phyloP scores from a whole-genome alignment of 768 basidiomycete species.

The Rhodotorula taiwanensis region DNA sequence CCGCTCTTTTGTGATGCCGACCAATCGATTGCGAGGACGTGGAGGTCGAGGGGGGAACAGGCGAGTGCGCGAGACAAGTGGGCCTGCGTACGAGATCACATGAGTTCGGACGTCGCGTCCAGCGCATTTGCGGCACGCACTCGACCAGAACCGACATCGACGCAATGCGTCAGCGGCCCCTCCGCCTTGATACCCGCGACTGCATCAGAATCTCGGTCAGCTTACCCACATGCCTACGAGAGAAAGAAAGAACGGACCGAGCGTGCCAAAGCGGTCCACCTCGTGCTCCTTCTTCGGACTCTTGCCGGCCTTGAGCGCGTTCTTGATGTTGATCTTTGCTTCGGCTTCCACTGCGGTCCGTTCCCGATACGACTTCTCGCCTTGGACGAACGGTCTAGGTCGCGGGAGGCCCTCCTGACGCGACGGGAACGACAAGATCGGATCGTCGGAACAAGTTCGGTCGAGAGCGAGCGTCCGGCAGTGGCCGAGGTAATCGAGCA shows the following conservation, averaged over 20 bases:
- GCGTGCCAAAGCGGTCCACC: conserved; percentile 1
- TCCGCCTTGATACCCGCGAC: conserved; percentile 2
- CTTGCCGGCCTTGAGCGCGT: conserved; percentile 9
- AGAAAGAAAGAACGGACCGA: not conserved
- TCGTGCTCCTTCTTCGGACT: conserved; percentile 32
- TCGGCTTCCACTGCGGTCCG: not conserved
- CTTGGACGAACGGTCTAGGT: not conserved
- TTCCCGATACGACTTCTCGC: not conserved
- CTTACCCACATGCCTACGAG: rapidly evolving
- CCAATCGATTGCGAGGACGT: conserved; percentile 35
- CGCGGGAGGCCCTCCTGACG: not conserved
- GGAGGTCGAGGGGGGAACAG: conserved; percentile 17
- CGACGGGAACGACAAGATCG: conserved; percentile 19
- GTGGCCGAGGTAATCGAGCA: not conserved
- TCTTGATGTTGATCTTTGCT: not conserved
- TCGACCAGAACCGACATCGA: conserved; percentile 27
- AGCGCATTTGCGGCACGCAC: too few relatives aligned
- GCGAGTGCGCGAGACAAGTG: conserved; percentile 33
- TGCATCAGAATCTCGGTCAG: not conserved
- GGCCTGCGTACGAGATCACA: not conserved
- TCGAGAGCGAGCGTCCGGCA: conserved; percentile 23
- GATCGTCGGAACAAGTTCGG: conserved; percentile 13
- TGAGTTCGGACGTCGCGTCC: too few relatives aligned
- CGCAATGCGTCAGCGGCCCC: conserved; percentile 5
- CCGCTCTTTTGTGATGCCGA: conserved; percentile 18